Base-by-base conservation (phyloP, 495 filamentous ascomycete genomes). In the Xylaria castorea region DNA sequence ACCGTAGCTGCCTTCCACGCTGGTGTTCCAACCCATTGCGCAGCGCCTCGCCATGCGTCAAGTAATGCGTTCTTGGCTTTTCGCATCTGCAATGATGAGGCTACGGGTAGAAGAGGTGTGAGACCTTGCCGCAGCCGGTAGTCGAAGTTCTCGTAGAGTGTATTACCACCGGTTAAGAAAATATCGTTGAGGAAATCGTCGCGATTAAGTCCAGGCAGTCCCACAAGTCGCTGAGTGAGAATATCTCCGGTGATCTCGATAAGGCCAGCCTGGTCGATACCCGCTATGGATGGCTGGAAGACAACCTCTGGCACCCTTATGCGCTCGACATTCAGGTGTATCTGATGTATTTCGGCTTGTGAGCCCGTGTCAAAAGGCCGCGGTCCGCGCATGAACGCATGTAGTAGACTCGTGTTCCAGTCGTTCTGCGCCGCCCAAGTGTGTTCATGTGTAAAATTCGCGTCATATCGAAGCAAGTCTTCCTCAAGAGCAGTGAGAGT, bases 221-320 rank as follows among this genome's bases (percentile, higher is more conserved):
- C 80, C 3, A 88, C 83, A 36, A 98, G 86, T 2, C 96, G 90
- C 75, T 95, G 92, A 9, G 88, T 92, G 20, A 98, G 82, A 48
- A 98, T 95, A 72, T 94, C 92, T 6, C 91, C 91, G 0, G 92
- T 92, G 62, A 97, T 94, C 81, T 99, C 95, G 27, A 97, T 86
- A 25, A 99, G 86, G 27, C 96, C 96, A 0, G 95, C 94, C 81
- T 99, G 96, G 78, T 99, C 96, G 46, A 98, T 85, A 4, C 96
- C 96, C 2, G 97, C 96, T 77, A 99, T 97, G 16, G 85, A 84
- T 0, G 96, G 96, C 80, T 97, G 93, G 83, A 98, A 98, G 16
- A 97, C 88, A 18, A 99, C 91, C 82, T 99, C 96, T 3, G 96
- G 97, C 1, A 97, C 94, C 32, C 96, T 92, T 79, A 99, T 97